Conservation (phyloP, 768 basidiomycete genomes). For the Pisolithus microcarpus region DNA sequence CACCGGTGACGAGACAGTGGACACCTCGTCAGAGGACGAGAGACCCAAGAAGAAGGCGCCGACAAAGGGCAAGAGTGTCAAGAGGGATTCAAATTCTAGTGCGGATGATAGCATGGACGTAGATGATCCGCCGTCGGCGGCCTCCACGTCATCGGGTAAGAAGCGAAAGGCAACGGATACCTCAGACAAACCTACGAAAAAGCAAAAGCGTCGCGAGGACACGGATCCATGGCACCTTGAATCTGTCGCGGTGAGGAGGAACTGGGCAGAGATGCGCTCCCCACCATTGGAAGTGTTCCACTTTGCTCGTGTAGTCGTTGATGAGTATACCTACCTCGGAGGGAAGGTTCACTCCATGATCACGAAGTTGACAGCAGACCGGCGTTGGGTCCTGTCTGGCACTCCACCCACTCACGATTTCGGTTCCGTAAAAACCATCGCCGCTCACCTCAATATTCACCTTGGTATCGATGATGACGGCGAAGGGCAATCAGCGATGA, state of each 20-base stretch:
- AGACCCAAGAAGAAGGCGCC: slow-evolving; percentile 18
- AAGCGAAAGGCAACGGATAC: slow-evolving; percentile 36
- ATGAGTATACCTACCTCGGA: slow-evolving; percentile 90
- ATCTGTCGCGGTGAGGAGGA: slow-evolving; percentile 49
- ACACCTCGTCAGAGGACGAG: slow-evolving; percentile 20
- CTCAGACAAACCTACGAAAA: slow-evolving; percentile 39
- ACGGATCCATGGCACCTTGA: slow-evolving; percentile 76
- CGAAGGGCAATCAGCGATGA: slow-evolving; percentile 66
- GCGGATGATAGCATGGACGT: slow-evolving; percentile 49
- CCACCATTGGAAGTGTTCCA: slow-evolving; percentile 92
- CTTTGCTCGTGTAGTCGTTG: slow-evolving; percentile 81
- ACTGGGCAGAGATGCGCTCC: slow-evolving; percentile 74
- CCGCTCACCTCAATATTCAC: slow-evolving; percentile 82
- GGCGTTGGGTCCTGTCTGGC: slow-evolving; percentile 94
- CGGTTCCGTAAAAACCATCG: slow-evolving; percentile 83
- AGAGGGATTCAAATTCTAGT: slow-evolving; percentile 23
- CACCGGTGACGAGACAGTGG: slow-evolving; percentile 17
- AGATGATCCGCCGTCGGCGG: slow-evolving; percentile 37
- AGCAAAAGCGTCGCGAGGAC: slow-evolving; percentile 53
- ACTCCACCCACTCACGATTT: slow-evolving; percentile 93
- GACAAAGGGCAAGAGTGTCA: slow-evolving; percentile 10
- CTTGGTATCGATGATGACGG: slow-evolving; percentile 86
- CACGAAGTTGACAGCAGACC: slow-evolving; percentile 65
- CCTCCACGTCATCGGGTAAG: slow-evolving; percentile 33
- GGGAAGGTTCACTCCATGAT: slow-evolving; percentile 75